Evolutionary conservation across 2,329 filamentous ascomycete species (phyloP).

Genomic region (Fusarium foetens): DNA sequence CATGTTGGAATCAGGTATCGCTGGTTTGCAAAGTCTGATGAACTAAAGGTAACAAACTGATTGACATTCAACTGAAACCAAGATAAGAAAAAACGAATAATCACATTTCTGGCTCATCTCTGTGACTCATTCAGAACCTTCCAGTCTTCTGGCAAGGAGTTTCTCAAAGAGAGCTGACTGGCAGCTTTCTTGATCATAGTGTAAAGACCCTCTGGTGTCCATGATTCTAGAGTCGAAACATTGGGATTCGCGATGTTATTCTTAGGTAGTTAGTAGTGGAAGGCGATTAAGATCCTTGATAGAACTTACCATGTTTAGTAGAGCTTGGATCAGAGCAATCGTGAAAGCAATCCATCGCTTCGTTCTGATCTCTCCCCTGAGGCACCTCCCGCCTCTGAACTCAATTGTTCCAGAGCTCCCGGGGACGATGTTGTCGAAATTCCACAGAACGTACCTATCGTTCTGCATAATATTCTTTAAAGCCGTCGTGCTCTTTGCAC

Average conservation of each 20-base stretch:
- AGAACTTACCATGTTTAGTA: neutral
- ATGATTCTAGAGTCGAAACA: neutral
- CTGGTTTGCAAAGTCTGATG: neutral
- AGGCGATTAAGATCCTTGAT: accelerated
- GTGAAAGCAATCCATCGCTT: neutral
- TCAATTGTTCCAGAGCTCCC: neutral
- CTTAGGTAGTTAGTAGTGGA: accelerated
- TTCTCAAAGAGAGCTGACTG: neutral
- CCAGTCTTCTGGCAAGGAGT: neutral
- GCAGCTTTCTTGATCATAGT: neutral
- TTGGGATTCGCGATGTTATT: neutral
- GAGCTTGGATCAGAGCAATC: neutral
- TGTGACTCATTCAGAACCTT: neutral
- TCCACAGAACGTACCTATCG: neutral
- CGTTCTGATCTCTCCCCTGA: neutral
- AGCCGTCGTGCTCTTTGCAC: neutral
- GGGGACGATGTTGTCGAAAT: neutral
- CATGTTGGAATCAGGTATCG: accelerated
- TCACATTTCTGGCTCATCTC: neutral
- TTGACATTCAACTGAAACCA: too few species aligned
- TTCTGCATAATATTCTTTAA: neutral
- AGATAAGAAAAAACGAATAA: accelerated
- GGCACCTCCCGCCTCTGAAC: neutral
- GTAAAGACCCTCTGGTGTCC: neutral
- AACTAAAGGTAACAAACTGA: neutral